Evolutionary conservation across 139 green algal genomes (phyloP).

Genomic region (Closterium sp.): DNA sequence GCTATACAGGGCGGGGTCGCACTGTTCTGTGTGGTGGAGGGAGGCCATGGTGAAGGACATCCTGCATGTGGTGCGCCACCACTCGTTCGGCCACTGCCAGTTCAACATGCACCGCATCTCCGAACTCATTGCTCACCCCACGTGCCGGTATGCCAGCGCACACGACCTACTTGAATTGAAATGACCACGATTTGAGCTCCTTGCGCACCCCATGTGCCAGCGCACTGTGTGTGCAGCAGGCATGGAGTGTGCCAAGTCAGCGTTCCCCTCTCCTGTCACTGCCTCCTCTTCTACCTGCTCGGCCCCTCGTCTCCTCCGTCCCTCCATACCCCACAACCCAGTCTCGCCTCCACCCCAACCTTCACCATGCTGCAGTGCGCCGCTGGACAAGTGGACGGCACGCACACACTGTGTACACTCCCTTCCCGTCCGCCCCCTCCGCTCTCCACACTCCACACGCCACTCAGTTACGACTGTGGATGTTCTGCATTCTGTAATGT

Average conservation of each 20-base stretch:
- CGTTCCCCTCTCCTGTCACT: background rate
- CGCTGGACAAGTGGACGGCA: no score
- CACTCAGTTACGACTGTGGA: no score
- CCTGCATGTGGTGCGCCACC: background rate
- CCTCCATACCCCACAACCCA: no score
- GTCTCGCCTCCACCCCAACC: no score
- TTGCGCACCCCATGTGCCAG: background rate
- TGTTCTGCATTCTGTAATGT: no score
- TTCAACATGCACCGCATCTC: constrained; percentile 26
- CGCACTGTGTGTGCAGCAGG: background rate
- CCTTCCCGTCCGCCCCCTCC: background rate
- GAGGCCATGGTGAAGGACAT: constrained; percentile 5
- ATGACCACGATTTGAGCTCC: no score
- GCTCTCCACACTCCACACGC: background rate
- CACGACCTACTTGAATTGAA: no score
- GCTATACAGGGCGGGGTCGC: constrained; percentile 15
- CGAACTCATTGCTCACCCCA: constrained; percentile 3
- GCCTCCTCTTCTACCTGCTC: no score
- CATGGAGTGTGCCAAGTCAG: no score
- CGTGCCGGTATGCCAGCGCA: constrained; percentile 8
- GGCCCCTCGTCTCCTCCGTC: background rate
- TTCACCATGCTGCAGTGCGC: no score
- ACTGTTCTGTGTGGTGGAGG: constrained; percentile 13
- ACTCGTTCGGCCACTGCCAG: constrained; percentile 28
- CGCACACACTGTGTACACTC: no score